phyloP scores from a whole-genome alignment of 305 asterid genomes.

The Fraxinus greggii region DNA sequence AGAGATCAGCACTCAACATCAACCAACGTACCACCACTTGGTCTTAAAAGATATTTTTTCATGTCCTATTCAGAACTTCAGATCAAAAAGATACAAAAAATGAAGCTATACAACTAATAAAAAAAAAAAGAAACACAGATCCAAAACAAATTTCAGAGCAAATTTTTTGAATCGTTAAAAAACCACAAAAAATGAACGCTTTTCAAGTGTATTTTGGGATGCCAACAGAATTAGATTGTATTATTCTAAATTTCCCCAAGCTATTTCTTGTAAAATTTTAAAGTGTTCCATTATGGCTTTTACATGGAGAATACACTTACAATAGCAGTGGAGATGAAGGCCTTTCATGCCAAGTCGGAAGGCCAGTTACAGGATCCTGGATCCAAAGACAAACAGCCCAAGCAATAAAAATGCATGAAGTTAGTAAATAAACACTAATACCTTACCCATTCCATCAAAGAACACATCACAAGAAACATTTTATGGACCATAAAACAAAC shows the following conservation, averaged over 20 bases:
- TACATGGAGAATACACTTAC: constrained; percentile 48
- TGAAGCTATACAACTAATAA: not conserved
- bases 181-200: not conserved
- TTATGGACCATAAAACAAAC: constrained; percentile 43
- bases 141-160: not conserved
- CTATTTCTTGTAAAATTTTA: not conserved
- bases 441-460: constrained; percentile 20
- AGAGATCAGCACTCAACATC: not conserved
- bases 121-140: not conserved
- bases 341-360: constrained; percentile 86
- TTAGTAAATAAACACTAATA: constrained; percentile 16
- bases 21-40: not conserved
- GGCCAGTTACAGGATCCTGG: constrained; percentile 96
- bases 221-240: not conserved
- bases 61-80: not conserved
- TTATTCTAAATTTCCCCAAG: not conserved
- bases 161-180: not conserved
- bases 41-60: not conserved
- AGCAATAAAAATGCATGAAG: constrained; percentile 13
- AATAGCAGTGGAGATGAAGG: constrained; percentile 76
- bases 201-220: not conserved
- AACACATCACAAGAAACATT: constrained; percentile 21
- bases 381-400: constrained; percentile 34
- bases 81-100: not conserved
- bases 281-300: constrained; percentile 4